Evolutionary conservation across 257 asterid genomes (phyloP), one percentile per base, ranked within the genome.

Genomic region (Solanum chmielewskii): DNA sequence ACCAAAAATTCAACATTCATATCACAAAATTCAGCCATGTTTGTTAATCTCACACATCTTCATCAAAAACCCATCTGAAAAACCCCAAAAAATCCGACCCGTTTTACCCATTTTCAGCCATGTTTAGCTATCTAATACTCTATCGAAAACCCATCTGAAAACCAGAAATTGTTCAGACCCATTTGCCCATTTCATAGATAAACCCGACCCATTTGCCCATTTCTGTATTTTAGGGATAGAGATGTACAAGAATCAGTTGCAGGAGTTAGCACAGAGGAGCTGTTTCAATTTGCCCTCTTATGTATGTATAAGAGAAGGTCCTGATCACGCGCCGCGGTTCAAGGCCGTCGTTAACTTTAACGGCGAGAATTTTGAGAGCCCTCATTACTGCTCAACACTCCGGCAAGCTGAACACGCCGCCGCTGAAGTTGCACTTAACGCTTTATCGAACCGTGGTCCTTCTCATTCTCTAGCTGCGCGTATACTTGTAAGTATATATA

Each of bases 171-270:
- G 37, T 29, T 68, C 76, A 41, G 14, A 35, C 45, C 70, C 83
- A 35, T 69, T 69, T 69, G 5, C 47, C 80, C 47, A 73, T 35
- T 73, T 73, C 18, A 39, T 20, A 1, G 16, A 10, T 73, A 33
- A 35, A 37, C 80, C 49, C 29, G 81, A 73, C 49, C 49, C 47
- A 9, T 44, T 44, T 5, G 21, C 70, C 83, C 39, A 7, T 73
- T 71, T 86, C 70, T 23, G 14, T 16, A 16, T 31, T 14, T 20
- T 3, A 23, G 41, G n/a, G 39, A 73, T 37, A 27, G 56, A 84
- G 86, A 95, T 94, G 98, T 95, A 94, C 87, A 94, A 95, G 91
- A 95, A 95, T 94, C 98, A 95, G 95, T 93, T 95, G n/a, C 98
- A 94, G 86, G 97, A 95, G 95, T 91, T 95, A 92, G 97, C 98